Evolutionary conservation across 306 rosid genomes (phyloP).

Genomic region (Cucurbita ficifolia): DNA sequence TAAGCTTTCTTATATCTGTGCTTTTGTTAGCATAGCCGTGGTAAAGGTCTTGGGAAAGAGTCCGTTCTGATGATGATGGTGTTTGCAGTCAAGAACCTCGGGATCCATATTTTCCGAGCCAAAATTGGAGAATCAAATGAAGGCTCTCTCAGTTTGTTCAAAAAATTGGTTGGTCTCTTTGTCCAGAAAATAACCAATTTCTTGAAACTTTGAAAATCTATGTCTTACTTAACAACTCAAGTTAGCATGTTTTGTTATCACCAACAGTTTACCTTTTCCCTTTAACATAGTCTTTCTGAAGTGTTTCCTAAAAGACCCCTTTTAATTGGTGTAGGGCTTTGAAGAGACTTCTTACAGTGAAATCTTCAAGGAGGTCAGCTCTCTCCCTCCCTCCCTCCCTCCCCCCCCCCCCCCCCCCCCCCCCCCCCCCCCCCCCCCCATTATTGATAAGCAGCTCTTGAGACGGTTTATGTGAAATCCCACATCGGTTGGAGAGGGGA

Average conservation of each 20-base stretch:
- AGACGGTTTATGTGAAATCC: too few relatives aligned
- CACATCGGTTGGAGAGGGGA: too few relatives aligned
- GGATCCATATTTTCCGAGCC: constrained; percentile 41
- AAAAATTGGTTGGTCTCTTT: constrained; percentile 49
- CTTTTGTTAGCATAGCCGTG: constrained; percentile 64
- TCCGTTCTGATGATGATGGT: constrained; percentile 72
- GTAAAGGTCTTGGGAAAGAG: constrained; percentile 78
- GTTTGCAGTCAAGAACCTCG: constrained; percentile 53
- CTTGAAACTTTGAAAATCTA: not conserved
- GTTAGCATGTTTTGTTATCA: not conserved
- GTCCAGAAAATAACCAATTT: not conserved
- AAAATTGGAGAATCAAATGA: constrained; percentile 81
- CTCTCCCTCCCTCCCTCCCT: not conserved
- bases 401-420: too few relatives aligned
- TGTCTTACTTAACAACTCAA: not conserved
- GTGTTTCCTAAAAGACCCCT: constrained; percentile 10
- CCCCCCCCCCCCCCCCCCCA: too few relatives aligned
- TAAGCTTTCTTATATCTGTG: constrained; percentile 10
- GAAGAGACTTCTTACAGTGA: constrained; percentile 53
- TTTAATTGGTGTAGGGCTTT: constrained; percentile 48
- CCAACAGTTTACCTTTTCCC: not conserved
- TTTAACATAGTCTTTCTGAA: not conserved
- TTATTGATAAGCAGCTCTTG: not conserved
- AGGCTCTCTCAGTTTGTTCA: constrained; percentile 61
- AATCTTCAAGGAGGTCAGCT: constrained; percentile 73